Base-by-base conservation (phyloP, 1,284 basidiomycete species). In the Ceratobasidium sp. region DNA sequence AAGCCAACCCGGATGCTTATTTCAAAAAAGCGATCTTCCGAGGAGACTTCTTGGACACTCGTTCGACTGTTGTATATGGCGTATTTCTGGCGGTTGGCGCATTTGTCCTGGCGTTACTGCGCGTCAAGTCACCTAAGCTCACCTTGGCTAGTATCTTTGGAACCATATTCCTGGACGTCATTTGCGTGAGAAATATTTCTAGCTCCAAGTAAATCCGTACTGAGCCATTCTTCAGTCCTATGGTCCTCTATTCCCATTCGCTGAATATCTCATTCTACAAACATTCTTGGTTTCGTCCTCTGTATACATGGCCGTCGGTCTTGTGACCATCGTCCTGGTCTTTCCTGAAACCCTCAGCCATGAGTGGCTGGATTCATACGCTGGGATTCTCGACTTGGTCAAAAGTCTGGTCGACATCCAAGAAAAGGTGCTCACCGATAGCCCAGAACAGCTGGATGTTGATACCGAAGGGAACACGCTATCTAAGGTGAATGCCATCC, bases 331-430 rank as follows among this genome's bases (percentile, higher is more conserved):
- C 39, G 80, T 92, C 20, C 82, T 95, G 49, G 86, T 95, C 79
- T 95, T 95, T 83, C 94, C 94, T 0, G 90, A 93, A 84, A 91
- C 91, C 9, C 85, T 94, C 78, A 92, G 91, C 78, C 91, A 92
- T 80, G 84, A 84, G 0, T 87, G 86, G 79, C 82, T 86, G 33
- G 80, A 81, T 81, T 86, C 81, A 80, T 86, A 80, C 79, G 84
- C 77, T 73, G 83, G 77, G 3, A 82, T 88, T 15, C 81, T 88
- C 0, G 83, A 83, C 12, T 81, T 85, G 23, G 79, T 88, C 15
- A 84, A 86, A 67, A 79, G 73, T 12, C 79, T 89, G 3, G 76
- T 90, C 3, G 83, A 83, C 13, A 79, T 90, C 40, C 86, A 86
- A 78, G 86, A 87, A 67, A 84, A 86, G 10, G 86, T 90, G 42